These are phyloP conservation scores for Lipomyces anomalus DNA, from an alignment of 805 yeast genomes.

Conservation along the genomic window DNA sequence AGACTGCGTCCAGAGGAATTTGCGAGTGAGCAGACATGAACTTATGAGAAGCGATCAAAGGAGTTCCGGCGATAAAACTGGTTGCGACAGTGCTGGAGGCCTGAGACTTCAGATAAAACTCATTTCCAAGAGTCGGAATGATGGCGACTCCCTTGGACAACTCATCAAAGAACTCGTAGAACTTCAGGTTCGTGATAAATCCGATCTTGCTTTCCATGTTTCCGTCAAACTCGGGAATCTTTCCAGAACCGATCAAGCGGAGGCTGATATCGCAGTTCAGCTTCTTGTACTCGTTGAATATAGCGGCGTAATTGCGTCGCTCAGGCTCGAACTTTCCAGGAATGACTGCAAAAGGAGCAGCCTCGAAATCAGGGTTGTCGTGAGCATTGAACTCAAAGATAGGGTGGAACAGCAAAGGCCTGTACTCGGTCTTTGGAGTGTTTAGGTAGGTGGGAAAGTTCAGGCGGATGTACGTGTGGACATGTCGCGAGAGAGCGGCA, in stretches of 20 bases:
- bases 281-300: conserved; percentile 10
- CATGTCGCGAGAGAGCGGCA: conserved; percentile 12
- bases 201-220: conserved; percentile 1
- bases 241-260: conserved; percentile 10
- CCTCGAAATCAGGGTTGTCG: conserved; percentile 1
- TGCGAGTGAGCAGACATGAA: conserved; percentile 6
- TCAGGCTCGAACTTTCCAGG: conserved; percentile 12
- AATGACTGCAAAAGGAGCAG: conserved; percentile 9
- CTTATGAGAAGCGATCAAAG: conserved; percentile 3
- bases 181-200: conserved; percentile 3
- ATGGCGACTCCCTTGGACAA: conserved; percentile 8
- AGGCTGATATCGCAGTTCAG: conserved; percentile 5
- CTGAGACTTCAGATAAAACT: conserved; percentile 5
- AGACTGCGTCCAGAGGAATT: conserved; percentile 6
- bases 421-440: conserved; percentile 5
- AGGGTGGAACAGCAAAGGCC: conserved; percentile 11
- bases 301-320: conserved; percentile 10
- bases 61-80: conserved; percentile 15
- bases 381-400: conserved; percentile 5
- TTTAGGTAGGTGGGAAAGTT: conserved; percentile 13
- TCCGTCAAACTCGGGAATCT: background rate
- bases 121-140: conserved; percentile 8
- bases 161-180: conserved; percentile 4
- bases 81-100: conserved; percentile 14
- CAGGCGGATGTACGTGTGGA: conserved; percentile 8